Percentiles rank a stretch among this genome's conserved stretches.
Conservation (phyloP, 352 stramenopile species). For the Globisporangium carolinianum region DNA sequence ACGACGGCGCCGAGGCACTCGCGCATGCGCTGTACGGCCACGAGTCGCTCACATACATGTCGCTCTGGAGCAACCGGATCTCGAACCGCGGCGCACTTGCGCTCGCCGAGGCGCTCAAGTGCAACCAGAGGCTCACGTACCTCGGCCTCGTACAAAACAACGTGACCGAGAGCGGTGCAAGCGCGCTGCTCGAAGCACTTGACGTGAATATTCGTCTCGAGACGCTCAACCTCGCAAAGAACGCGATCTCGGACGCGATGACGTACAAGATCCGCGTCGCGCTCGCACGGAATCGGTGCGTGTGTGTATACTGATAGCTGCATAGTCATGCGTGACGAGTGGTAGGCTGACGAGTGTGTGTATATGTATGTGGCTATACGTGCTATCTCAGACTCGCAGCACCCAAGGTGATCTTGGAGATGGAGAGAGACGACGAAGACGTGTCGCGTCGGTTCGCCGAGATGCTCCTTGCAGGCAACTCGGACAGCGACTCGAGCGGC, state of each 20-base stretch:
- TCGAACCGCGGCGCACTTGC: slow-evolving; percentile 36
- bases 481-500: slow-evolving; percentile 37
- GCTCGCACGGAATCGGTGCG: slow-evolving; percentile 49
- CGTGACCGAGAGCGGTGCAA: slow-evolving; percentile 35
- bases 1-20: slow-evolving; percentile 45
- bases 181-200: slow-evolving; percentile 48
- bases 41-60: slow-evolving; percentile 52
- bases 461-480: slow-evolving; percentile 12
- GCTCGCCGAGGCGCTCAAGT: slow-evolving; percentile 51
- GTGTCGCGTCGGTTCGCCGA: slow-evolving; percentile 26
- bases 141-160: slow-evolving; percentile 54
- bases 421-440: slow-evolving; percentile 38
- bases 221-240: slow-evolving; percentile 49
- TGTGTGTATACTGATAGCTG: not conserved
- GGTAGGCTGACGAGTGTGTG: not conserved
- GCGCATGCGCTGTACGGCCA: slow-evolving; percentile 68
- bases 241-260: slow-evolving; percentile 35
- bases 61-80: slow-evolving; percentile 58
- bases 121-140: slow-evolving; percentile 56
- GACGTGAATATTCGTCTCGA: slow-evolving; percentile 64
- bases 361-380: not conserved
- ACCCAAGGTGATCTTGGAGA: slow-evolving; percentile 24
- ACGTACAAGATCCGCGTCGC: slow-evolving; percentile 37
- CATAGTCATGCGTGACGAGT: not conserved
- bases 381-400: slow-evolving; percentile 11